These are phyloP conservation scores for Polyrhizophydium stewartii DNA, from an alignment of 371 early-diverging fungal genomes.

Conservation along the genomic window DNA sequence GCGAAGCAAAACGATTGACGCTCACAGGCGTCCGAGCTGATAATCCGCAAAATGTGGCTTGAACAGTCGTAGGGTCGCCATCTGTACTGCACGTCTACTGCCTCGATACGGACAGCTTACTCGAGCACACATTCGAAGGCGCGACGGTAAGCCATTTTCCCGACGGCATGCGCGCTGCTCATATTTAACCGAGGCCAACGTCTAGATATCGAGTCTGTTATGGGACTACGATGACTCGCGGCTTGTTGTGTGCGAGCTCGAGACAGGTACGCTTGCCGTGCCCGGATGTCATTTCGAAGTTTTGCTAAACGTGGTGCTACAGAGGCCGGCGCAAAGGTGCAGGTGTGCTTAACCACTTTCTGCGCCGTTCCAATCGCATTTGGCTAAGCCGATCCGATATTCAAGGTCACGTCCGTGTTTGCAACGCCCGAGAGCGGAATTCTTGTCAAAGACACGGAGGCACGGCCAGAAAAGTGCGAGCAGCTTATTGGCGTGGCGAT, in stretches of 20 bases:
- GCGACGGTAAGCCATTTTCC: neutral
- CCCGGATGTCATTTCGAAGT: no score
- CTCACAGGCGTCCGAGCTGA: neutral
- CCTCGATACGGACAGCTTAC: neutral
- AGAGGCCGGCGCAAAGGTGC: conserved; percentile 10
- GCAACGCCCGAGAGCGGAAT: conserved; percentile 27
- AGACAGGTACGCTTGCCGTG: no score
- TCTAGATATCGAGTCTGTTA: neutral
- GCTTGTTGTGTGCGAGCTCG: conserved; percentile 25
- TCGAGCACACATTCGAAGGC: conserved; percentile 3
- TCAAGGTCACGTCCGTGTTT: conserved; percentile 30
- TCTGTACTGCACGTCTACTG: neutral
- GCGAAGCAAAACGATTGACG: neutral
- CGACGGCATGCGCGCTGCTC: neutral
- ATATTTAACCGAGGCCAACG: neutral
- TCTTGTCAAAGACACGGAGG: conserved; percentile 23
- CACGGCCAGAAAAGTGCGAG: conserved; percentile 12
- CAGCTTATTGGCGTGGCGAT: conserved; percentile 26
- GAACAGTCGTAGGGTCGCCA: neutral
- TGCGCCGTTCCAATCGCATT: neutral
- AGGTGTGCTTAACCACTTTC: no score
- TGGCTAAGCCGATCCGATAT: neutral
- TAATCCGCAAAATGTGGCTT: neutral
- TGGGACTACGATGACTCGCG: conserved; percentile 39
- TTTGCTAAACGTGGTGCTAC: no score